These are phyloP conservation scores for Candida tetrigidarum DNA, from an alignment of 1,139 yeast species.

Conservation along the genomic window DNA sequence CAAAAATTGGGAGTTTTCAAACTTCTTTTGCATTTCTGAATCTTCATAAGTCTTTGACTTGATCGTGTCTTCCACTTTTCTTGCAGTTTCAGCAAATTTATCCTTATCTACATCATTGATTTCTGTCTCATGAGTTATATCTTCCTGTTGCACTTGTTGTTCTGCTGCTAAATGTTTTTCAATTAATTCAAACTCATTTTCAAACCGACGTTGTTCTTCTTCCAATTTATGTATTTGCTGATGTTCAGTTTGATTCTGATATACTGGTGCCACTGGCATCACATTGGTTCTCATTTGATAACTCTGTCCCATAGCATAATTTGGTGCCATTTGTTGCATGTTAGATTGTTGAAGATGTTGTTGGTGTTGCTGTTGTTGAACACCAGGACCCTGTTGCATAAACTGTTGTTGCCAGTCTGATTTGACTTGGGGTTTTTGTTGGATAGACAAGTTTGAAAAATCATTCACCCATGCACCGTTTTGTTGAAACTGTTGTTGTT, in stretches of 20 bases:
- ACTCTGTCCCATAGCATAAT: constrained; percentile 12
- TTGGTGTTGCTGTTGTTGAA: constrained; percentile 1
- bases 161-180: constrained; percentile 35
- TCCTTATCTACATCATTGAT: constrained; percentile 32
- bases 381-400: constrained; percentile 11
- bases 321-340: constrained; percentile 15
- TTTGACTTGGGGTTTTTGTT: constrained; percentile 11
- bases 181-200: constrained; percentile 39
- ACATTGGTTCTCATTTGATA: constrained; percentile 13
- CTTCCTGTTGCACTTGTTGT: constrained; percentile 17
- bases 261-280: constrained; percentile 15
- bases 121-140: constrained; percentile 8
- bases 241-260: constrained; percentile 29
- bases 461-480: constrained; percentile 36
- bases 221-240: constrained; percentile 35
- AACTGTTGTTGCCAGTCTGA: constrained; percentile 11
- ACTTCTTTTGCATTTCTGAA: constrained; percentile 34
- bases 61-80: constrained; percentile 41
- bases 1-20: constrained; percentile 43
- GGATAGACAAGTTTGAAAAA: constrained; percentile 31
- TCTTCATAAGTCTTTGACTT: constrained; percentile 21
- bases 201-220: constrained; percentile 32
- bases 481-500: constrained; percentile 16
- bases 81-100: constrained; percentile 47
- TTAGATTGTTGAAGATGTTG: constrained; percentile 9